These are phyloP conservation scores for Jamesozyma gamospora DNA, from an alignment of 805 yeast species.

Conservation along the genomic window DNA sequence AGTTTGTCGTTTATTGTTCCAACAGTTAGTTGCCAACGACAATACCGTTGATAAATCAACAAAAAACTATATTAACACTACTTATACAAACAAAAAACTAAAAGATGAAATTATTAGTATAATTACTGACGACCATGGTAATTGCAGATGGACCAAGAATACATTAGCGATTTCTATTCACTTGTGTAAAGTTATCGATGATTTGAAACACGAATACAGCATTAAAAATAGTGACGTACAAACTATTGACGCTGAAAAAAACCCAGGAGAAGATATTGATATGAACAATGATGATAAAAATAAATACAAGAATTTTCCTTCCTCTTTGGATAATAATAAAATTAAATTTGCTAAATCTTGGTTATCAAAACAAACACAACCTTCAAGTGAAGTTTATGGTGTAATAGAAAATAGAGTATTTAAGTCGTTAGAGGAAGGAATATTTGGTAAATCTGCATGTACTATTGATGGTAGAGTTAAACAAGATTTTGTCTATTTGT, in stretches of 20 bases:
- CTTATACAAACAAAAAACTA: conserved; percentile 36
- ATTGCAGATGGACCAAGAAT: conserved; percentile 84
- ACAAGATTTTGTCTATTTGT: conserved; percentile 27
- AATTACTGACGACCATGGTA: conserved; percentile 77
- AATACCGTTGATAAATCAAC: conserved; percentile 24
- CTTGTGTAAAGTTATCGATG: conserved; percentile 25
- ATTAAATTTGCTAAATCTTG: conserved; percentile 59
- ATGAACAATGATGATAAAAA: neutral
- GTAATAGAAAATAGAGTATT: conserved; percentile 61
- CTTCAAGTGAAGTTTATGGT: conserved; percentile 64
- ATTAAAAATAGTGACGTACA: conserved; percentile 6
- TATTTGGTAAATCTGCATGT: conserved; percentile 27
- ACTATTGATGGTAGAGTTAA: conserved; percentile 33
- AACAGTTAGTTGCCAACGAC: conserved; percentile 46
- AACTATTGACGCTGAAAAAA: conserved; percentile 9
- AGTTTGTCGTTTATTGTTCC: conserved; percentile 61
- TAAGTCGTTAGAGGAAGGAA: conserved; percentile 35
- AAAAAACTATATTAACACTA: conserved; percentile 28
- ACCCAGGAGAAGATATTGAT: conserved; percentile 4
- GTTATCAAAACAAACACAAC: conserved; percentile 81
- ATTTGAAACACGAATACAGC: conserved; percentile 19
- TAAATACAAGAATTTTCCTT: conserved; percentile 10
- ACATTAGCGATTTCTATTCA: conserved; percentile 61
- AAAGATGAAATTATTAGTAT: conserved; percentile 69
- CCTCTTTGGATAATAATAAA: conserved; percentile 20